Base-by-base conservation (phyloP, 2,329 filamentous ascomycete genomes). In the Aspergillus felis region DNA sequence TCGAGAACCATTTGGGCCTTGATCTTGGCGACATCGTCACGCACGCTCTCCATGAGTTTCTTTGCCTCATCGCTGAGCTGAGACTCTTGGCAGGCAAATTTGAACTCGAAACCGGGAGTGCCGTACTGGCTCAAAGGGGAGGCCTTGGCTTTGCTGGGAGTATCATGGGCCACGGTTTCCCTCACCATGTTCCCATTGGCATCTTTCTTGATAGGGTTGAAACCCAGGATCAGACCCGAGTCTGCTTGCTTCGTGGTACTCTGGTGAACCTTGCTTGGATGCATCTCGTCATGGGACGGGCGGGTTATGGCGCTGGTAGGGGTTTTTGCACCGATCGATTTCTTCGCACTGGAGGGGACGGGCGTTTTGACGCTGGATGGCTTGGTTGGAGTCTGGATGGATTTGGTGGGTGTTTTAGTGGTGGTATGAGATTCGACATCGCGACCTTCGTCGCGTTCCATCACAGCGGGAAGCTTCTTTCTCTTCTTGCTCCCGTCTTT, bases 251-350 rank as follows among this genome's bases (percentile, higher is more conserved):
- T 90, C 60, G 86, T 88, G 24, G 89, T 92, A 62, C 82, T 87
- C 54, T 84, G 82, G 57, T 94, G 91, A 56, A 86, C 84, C 70
- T 89, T 90, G 78, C 89, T 90, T 8, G 93, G 93, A 71, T 97
- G 92, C 92, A 97, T 97, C 72, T 96, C 92, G 58, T 87, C 85
- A 62, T 82, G 82, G 50, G 88, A 79, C 25, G 91, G 89, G 76
- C 89, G 88, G 64, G 88, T 78, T 5, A 86, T 82, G 3, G 86
- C 85, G 14, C 84, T 84, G 44, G 77, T 66, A 6, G 77, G 68
- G 1, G 68, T 70, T 53, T 68, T 71, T n/a, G 69, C 60, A 25
- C 71, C 69, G 20, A 61, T 53, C n/a, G 57, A 51, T 38, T 66
- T 62, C 44, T 57, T 60, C 25, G 68, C 67, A 14, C 49, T 71